phyloP scores from a whole-genome alignment of 306 rosid genomes.

The Comarum palustre region DNA sequence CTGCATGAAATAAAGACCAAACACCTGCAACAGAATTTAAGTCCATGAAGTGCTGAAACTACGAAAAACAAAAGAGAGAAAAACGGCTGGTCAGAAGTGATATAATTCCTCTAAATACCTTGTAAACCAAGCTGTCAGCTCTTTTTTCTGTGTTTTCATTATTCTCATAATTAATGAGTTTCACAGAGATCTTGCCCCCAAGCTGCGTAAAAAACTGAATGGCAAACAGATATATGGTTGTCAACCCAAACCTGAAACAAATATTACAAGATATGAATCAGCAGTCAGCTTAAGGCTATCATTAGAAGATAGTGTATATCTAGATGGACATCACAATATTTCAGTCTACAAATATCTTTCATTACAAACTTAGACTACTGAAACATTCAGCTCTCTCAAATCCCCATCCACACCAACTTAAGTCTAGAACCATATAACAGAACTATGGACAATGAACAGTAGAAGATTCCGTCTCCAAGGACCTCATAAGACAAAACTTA shows the following conservation, averaged over 20 bases:
- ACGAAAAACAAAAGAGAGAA: not conserved
- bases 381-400: not conserved
- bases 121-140: constrained; percentile 95
- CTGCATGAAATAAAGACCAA: constrained; percentile 97
- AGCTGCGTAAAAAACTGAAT: constrained; percentile 76
- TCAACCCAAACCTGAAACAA: constrained; percentile 77
- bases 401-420: not conserved
- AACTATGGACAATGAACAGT: not conserved
- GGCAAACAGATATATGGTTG: constrained; percentile 66
- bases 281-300: constrained; percentile 9
- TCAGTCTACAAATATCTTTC: not conserved
- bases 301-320: not conserved
- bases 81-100: not conserved
- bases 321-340: not conserved
- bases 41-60: constrained; percentile 24
- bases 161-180: constrained; percentile 76
- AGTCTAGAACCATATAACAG: not conserved
- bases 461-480: not conserved
- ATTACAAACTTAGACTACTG: not conserved
- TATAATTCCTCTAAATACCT: constrained; percentile 46
- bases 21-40: constrained; percentile 59
- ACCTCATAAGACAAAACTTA: not conserved
- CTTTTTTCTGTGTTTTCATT: constrained; percentile 74
- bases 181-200: constrained; percentile 76
- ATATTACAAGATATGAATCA: constrained; percentile 14